Evolutionary conservation across 192 early-diverging fungal species (phyloP), one percentile per base, ranked within the genome.

Genomic region (Phlyctochytrium bullatum): DNA sequence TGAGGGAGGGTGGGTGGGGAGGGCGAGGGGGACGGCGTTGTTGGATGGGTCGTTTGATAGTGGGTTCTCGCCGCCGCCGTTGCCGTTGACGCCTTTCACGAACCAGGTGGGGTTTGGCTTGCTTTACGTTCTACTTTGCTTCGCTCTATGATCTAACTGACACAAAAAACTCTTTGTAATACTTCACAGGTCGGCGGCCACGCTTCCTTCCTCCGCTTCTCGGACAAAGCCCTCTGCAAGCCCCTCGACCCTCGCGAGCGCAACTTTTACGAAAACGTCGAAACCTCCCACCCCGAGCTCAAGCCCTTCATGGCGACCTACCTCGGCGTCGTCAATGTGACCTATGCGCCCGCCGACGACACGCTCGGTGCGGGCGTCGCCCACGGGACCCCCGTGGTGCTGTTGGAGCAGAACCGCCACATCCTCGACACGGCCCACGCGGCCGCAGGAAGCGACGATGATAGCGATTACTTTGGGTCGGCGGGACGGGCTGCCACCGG

Each of bases 141-240:
- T 35, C 3, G 10, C 25, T 31, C 20, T 32, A 2, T 32, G 25
- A 59, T 17, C 57, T 23, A n/a, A 59, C 57, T 27, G 1, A 35
- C 31, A 35, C 35, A 25, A 20, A 34, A 14, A n/a, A 23, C 24
- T 57, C 60, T 67, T 31, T 34, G 20, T 2, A 33, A 14, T 14
- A 17, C 27, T 52, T 58, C 29, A 23, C 68, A 85, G 71, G 83
- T 85, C 29, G 97, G 97, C n/a, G 97, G 97, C 0, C 97, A 99
- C 72, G 91, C 94, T 2, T 88, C 93, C 2, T 91, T 99, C 57
- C 81, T 98, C 56, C 91, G 96, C 40, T 97, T 99, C 75, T 96
- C 94, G 10, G 93, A 96, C 73, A 90, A 89, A 73, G 95, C 97
- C 6, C 89, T 99, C 27, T 99, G 93, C 79, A 99, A 99, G 76